Evolutionary conservation across 2,329 filamentous ascomycete genomes (phyloP), one percentile per base, ranked within the genome.

Genomic region (Mariannaea elegans): DNA sequence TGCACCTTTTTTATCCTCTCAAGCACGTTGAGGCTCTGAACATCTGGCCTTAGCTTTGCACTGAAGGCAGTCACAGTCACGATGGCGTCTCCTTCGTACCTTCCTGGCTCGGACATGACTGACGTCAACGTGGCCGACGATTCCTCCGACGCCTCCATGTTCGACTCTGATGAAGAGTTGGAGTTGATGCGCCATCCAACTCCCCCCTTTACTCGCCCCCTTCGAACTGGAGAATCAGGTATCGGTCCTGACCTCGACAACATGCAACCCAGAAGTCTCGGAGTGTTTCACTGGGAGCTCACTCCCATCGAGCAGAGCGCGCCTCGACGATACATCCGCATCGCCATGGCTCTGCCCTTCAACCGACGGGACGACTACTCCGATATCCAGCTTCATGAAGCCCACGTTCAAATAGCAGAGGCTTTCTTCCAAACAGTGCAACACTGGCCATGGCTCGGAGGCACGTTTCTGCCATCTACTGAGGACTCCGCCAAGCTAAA

Each of bases 371-470:
- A 27, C 10, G 4, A 13, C 4, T 34, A 41, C 23, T 10, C 53
- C 9, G 4, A 29, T 9, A n/a, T 31, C 6, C 54, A 61, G 9
- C 24, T 27, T 27, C 7, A 14, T 36, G 32, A n/a, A 36, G 14
- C 12, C 12, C 32, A n/a, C 32, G 5, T 7, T 9, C 32, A 36
- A 14, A 14, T n/a, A 14, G 14, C 32, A 36, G 24, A 38, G 1
- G 51, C 61, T 2, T 57, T 67, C n/a, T 38, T 16, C 24, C 34
- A 42, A 23, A 56, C 62, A 5, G 14, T 67, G 2, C 7, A 51
- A 19, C 52, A 51, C 39, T 70, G 64, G 64, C 60, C 62, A 3
- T 64, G 65, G 16, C 61, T 70, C 1, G 39, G 27, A 12, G 67
- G 67, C 4, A 13, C 5, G 12, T 61, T 70, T 21, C 21, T 29